These are phyloP conservation scores for Neocucurbitaria cava DNA, from an alignment of 2,329 filamentous ascomycete species.

Conservation along the genomic window DNA sequence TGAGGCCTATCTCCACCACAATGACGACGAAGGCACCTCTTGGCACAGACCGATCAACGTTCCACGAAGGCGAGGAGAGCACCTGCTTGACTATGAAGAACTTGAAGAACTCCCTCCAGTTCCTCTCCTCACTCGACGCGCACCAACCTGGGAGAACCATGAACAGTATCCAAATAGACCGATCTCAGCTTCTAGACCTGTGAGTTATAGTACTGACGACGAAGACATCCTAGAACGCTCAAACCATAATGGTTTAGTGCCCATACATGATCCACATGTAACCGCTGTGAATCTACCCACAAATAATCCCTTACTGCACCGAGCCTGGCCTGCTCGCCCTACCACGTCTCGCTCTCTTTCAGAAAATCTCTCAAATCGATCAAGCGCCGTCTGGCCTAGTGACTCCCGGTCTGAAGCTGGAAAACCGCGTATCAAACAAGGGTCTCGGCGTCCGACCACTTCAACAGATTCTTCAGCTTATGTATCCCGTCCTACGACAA, in stretches of 20 bases:
- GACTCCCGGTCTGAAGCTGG: constrained; percentile 1
- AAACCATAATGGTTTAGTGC: background rate
- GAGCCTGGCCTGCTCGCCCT: background rate
- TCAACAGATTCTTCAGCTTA: background rate
- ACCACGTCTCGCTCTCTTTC: background rate
- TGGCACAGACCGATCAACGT: background rate
- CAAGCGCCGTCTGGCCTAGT: background rate
- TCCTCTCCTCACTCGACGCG: background rate
- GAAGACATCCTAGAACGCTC: background rate
- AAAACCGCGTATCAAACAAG: background rate
- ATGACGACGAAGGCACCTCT: background rate
- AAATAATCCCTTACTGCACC: background rate
- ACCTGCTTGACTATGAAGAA: background rate
- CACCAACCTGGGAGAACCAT: background rate
- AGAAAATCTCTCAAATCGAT: background rate
- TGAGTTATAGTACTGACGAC: background rate
- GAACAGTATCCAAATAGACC: background rate
- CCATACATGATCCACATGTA: background rate
- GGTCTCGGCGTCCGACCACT: background rate
- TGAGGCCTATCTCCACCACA: background rate
- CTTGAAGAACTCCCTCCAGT: background rate
- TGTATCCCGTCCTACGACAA: background rate
- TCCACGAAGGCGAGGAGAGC: background rate
- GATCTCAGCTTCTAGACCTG: background rate
- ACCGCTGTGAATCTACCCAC: background rate